Base-by-base conservation (phyloP, 805 yeast species). In the Kluyveromyces dobzhanskii region DNA sequence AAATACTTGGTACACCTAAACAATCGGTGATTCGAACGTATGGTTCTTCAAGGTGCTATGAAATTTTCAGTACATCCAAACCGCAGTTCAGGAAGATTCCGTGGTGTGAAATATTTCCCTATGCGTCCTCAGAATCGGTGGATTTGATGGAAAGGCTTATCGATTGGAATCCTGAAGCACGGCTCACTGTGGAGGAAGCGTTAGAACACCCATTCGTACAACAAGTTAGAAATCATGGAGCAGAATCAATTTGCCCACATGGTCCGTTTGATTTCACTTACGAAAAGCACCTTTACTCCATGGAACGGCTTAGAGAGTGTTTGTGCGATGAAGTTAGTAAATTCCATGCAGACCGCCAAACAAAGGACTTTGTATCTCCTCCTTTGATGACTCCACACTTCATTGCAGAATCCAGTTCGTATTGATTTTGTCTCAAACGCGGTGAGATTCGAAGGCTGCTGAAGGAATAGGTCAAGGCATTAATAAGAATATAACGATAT, bases 1-100 rank as follows among this genome's bases (percentile, higher is more conserved):
- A 76, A 51, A 69, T 82, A 1, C 59, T 86, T 36, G 97, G 96
- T 0, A 62, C 78, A 0, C 96, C 96, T 0, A 58, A 78, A 0
- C 64, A 59, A 23, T 69, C 64, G 3, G 56, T 73, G 2, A 57
- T 77, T 6, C 31, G 50, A 16, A 52, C 55, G n/a, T 75, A 64
- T 56, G 72, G 71, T 1, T 65, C 78, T 0, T 53, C 65, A 3
- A 59, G 61, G 30, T 71, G 76, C 2, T 67, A 69, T 66, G 73
- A 70, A 14, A 53, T 69, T 40, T 67, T 73, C 37, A 49, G 62
- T 5, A 63, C 66, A 1, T 70, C 75, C 3, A 59, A 64, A 31
- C 67, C 70, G 1, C 71, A 65, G 32, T 70, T 61, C 45, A 56
- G 51, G 25, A 59, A 65, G 32, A 53, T 61, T 27, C 55, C 58